Evolutionary conservation across 305 asterid genomes (phyloP).

Genomic region (Fraxinus platypoda): DNA sequence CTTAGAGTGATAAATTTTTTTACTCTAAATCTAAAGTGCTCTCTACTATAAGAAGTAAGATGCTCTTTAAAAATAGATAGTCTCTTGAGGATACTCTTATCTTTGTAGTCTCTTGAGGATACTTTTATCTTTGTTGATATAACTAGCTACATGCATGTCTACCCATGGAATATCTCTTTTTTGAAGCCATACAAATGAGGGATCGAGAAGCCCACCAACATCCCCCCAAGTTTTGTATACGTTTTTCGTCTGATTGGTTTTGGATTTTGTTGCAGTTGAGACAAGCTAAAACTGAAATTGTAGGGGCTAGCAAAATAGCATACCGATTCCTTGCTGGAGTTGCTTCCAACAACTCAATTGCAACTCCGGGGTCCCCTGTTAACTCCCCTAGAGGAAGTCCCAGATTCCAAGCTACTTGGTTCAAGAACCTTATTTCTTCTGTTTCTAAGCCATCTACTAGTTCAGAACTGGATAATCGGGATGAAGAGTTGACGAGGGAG

Average conservation of each 20-base stretch:
- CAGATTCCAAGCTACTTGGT: constrained; percentile 51
- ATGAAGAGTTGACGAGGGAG: constrained; percentile 33
- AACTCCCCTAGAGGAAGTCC: constrained; percentile 41
- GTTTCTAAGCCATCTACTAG: constrained; percentile 72
- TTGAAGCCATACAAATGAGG: background rate
- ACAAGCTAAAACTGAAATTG: constrained; percentile 98
- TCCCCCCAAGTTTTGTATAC: background rate
- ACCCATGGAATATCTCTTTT: background rate
- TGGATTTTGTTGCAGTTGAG: constrained; percentile 60
- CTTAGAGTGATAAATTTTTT: background rate
- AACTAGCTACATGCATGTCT: background rate
- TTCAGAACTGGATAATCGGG: constrained; percentile 46
- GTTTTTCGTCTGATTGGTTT: background rate
- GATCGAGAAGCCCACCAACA: background rate
- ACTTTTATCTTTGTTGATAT: background rate
- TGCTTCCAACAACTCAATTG: constrained; percentile 39
- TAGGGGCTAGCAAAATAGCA: constrained; percentile 87
- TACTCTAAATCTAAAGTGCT: background rate
- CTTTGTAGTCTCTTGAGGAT: background rate
- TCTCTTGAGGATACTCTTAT: background rate
- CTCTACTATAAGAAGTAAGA: background rate
- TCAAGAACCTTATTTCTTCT: constrained; percentile 58
- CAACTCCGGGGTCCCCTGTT: constrained; percentile 48
- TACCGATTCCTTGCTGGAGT: constrained; percentile 76
- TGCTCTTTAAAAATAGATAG: background rate